Evolutionary conservation across 768 basidiomycete species (phyloP).

Genomic region (Tricholoma flavovirens): DNA sequence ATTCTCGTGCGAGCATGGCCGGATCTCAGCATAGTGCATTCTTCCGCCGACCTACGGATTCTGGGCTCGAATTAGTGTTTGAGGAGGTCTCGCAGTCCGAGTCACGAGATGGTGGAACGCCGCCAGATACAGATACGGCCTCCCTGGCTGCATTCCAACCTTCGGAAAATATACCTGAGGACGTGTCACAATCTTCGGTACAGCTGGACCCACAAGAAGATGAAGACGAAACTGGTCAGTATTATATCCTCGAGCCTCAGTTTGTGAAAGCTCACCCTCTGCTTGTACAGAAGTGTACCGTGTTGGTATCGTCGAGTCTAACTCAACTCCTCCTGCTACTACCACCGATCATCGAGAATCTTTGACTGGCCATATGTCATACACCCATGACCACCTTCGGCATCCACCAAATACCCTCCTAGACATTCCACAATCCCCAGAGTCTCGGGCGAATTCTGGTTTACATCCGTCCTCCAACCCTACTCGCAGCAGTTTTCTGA

Average conservation of each 20-base stretch:
- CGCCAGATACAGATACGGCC: slow-evolving; percentile 17
- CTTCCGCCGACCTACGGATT: slow-evolving; percentile 25
- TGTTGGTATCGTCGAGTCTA: slow-evolving; percentile 45
- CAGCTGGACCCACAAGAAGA: slow-evolving; percentile 24
- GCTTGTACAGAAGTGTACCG: slow-evolving; percentile 38
- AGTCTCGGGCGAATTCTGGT: slow-evolving; percentile 16
- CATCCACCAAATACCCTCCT: slow-evolving; percentile 1
- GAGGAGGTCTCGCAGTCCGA: slow-evolving; percentile 26
- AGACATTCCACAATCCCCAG: neutral
- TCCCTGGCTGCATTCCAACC: slow-evolving; percentile 33
- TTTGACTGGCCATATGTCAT: slow-evolving; percentile 32
- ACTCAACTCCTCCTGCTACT: slow-evolving; percentile 44
- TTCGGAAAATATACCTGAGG: slow-evolving; percentile 41
- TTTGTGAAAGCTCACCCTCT: neutral
- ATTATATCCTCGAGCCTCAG: neutral
- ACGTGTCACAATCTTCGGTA: slow-evolving; percentile 39
- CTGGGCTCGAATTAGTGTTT: slow-evolving; percentile 33
- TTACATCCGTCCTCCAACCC: slow-evolving; percentile 29
- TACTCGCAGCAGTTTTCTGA: slow-evolving; percentile 54
- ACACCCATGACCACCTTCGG: slow-evolving; percentile 9
- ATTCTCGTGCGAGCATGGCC: slow-evolving; percentile 20
- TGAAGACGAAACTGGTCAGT: slow-evolving; percentile 36
- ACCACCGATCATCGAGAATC: slow-evolving; percentile 34
- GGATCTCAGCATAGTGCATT: slow-evolving; percentile 8
- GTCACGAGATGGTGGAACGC: slow-evolving; percentile 14